Base-by-base conservation (phyloP, 2,329 filamentous ascomycete species). In the Endocalyx cinctus region DNA sequence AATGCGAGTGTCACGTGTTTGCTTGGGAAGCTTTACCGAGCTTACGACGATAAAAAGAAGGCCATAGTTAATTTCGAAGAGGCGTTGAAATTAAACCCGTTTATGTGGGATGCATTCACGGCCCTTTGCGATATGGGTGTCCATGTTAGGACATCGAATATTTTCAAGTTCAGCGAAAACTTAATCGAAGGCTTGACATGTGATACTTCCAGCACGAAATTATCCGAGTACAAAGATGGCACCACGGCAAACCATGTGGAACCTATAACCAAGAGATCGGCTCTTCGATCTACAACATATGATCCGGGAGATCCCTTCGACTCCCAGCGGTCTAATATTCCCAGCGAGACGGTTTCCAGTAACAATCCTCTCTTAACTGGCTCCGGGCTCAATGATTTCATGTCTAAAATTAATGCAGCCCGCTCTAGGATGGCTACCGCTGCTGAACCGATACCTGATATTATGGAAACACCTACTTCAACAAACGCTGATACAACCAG, bases 81-180 rank as follows among this genome's bases (percentile, higher is more conserved):
- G 39, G 79, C 89, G 5, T 66, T 98, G 50, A 94, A 89, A 62
- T 60, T 81, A 34, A 98, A 97, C 52, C 89, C 92, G 2, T 90
- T 97, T 60, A 92, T 95, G 77, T 98, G 92, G 92, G 92, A 98
- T 67, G 89, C 90, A 1, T 97, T 97, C 51, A 80, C 82, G 15
- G 83, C 79, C 12, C 72, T 98, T 6, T 95, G 89, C 56, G 88
- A 96, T 54, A 86, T 77, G 80, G 86, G 87, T 4, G 82, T 87
- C 27, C 81, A 80, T 45, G 73, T 97, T 34, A 80, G 85, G 35
- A 79, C 92, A 8, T 75, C 81, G 17, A 95, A 94, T 51, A 84
- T 96, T 42, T 98, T 95, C 65, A 87, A 81, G 55, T 65, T 84
- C 48, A 87, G 74, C 39, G 73, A 78, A 14, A 41, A 55, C 6